Evolutionary conservation across 2,329 filamentous ascomycete genomes (phyloP).

Genomic region (Aspergillus proliferans): DNA sequence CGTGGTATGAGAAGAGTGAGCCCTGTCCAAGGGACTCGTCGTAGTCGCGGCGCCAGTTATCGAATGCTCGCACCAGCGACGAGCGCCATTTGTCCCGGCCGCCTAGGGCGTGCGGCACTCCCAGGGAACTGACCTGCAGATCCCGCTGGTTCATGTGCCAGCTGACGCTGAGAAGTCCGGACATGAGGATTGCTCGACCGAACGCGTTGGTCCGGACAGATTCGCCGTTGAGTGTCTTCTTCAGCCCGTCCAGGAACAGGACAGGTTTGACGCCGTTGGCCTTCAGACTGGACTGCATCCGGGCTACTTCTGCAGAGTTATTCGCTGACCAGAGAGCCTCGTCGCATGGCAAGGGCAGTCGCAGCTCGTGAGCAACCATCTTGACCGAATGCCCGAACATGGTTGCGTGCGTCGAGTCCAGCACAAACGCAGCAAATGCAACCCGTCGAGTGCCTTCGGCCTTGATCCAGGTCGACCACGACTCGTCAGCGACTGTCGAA

Average conservation of each 20-base stretch:
- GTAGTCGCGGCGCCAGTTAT: constrained; percentile 89
- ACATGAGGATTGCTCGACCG: constrained; percentile 88
- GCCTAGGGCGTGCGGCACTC: constrained; percentile 71
- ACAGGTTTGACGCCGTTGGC: constrained; percentile 77
- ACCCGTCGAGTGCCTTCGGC: constrained; percentile 84
- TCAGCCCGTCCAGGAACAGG: constrained; percentile 84
- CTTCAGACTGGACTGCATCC: constrained; percentile 72
- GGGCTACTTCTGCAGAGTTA: constrained; percentile 76
- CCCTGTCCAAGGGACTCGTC: constrained; percentile 67
- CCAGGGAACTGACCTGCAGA: constrained; percentile 81
- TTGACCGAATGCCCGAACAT: constrained; percentile 97
- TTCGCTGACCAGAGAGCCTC: constrained; percentile 88
- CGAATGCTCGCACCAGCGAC: constrained; percentile 78
- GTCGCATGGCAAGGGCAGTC: constrained; percentile 83
- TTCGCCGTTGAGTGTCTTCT: constrained; percentile 78
- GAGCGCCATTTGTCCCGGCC: constrained; percentile 87
- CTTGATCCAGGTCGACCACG: constrained; percentile 94
- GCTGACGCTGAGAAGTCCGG: constrained; percentile 83
- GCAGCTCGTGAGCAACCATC: constrained; percentile 95
- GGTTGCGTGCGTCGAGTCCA: constrained; percentile 92
- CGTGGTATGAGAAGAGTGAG: constrained; percentile 19
- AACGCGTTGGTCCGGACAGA: constrained; percentile 88
- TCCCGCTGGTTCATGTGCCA: constrained; percentile 98
- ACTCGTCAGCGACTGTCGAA: constrained; percentile 70
- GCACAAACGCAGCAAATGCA: constrained; percentile 88